Base-by-base conservation (phyloP, 2,329 filamentous ascomycete species). In the Xylaria polymorpha region DNA sequence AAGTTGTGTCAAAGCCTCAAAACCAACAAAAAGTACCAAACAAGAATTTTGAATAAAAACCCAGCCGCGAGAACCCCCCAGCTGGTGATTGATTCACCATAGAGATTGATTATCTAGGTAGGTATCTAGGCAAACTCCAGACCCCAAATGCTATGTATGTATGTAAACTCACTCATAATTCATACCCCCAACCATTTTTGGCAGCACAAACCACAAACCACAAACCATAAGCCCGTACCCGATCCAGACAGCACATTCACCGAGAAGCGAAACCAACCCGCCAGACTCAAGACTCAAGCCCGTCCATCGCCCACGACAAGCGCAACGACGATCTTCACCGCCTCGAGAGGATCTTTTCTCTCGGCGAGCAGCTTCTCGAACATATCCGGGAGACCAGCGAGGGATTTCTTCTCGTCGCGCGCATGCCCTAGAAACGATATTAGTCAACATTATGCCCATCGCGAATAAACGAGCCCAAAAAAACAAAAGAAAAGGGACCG, bases 261-360 rank as follows among this genome's bases (percentile, higher is more conserved):
- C n/a, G n/a, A 29, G 25, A 2, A 29, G 25, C 3, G 25, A 29
- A 29, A 29, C 37, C 35, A 2, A 9, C 9, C 53, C 35, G 35
- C 9, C 35, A 20, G 46, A n/a, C 4, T 22, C 9, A 4, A 25
- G 39, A 12, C 18, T 67, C 48, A 51, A 50, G 20, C 53, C 5
- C 67, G 65, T 22, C 67, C 69, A 67, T 84, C 83, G n/a, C 85
- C 85, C 1, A 82, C 82, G 53, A 92, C 73, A 39, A 92, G 79
- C n/a, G 87, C 86, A 15, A 90, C 85, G 61, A 92, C 83, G 1
- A 85, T 87, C 73, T 83, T 85, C 5, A 90, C 85, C 22, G 90
- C 90, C 55, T 79, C 80, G 71, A 86, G 81, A 0, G 87, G 85
- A 9, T 87, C 85, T 50, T 87, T 86, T 39, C 84, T 84, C 1